These are phyloP conservation scores for Triticum dicoccoides DNA, from an alignment of 176 grass and related monocot species.

Conservation along the genomic window DNA sequence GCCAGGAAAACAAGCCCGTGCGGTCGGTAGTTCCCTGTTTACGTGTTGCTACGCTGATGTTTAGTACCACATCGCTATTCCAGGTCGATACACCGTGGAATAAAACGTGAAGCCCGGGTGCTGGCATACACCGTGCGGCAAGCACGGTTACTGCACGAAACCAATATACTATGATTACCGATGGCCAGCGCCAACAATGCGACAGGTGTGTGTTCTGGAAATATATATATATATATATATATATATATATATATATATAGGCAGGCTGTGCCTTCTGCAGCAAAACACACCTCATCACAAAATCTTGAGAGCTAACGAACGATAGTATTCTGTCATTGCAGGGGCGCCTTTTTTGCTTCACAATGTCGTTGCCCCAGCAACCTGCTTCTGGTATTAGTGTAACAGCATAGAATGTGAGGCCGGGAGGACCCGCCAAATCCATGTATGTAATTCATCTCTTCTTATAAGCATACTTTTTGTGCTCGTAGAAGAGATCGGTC, in stretches of 20 bases:
- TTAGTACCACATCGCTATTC: neutral
- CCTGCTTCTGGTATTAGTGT: neutral
- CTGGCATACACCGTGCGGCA: neutral
- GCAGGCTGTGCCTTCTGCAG: no score
- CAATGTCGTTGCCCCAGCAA: neutral
- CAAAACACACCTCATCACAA: no score
- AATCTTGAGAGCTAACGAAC: neutral
- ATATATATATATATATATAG: no score
- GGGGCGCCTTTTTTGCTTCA: neutral
- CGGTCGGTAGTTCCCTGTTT: neutral
- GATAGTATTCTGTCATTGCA: neutral
- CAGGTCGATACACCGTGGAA: neutral
- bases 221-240: no score
- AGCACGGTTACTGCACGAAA: neutral
- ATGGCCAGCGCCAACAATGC: neutral
- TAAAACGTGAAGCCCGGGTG: neutral
- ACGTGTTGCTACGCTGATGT: neutral
- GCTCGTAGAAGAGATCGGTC: slow-evolving; percentile 82
- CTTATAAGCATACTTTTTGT: slow-evolving; percentile 53
- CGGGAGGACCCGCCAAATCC: neutral
- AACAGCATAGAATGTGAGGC: neutral
- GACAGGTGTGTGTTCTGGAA: neutral
- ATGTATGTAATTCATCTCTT: slow-evolving; percentile 33
- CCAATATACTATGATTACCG: neutral
- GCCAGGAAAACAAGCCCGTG: no score